Base-by-base conservation (phyloP, 139 green algal genomes). In the Chlamydomonas applanata region DNA sequence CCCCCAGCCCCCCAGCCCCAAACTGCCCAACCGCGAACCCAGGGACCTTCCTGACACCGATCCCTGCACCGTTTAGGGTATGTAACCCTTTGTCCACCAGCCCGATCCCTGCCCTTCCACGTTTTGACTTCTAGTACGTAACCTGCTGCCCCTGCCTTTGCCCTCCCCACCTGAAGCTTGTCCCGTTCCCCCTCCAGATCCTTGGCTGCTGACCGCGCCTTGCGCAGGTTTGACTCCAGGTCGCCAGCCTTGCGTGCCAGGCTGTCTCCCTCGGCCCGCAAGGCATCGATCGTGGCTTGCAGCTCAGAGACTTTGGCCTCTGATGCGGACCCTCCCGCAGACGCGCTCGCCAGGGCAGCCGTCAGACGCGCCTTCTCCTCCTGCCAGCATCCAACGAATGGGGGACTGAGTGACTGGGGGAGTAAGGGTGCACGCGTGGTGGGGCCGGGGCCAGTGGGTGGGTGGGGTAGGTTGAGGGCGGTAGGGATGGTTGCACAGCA, bases 191-290 rank as follows among this genome's bases (percentile, higher is more conserved):
- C 61, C 70, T 83, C 83, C n/a, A 76, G 24, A 19, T 78, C 72
- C 53, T 57, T 33, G 59, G 44, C 36, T 36, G 79, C 70, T 24
- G 45, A 59, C 13, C 92, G 76, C 56, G 96, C 83, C 85, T 93
- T 91, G 71, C 91, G 91, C 44, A 95, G 89, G 24, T 67, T 80
- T 44, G 66, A 79, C 73, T 97, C 92, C 69, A 92, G 79, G 40
- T 91, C 85, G 69, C 92, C 61, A 74, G 94, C 89, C 80, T 95
- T 94, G 57, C 89, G 92, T 74, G 83, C 88, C 56, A 95, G 83
- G 73, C 73, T 71, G 72, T 94, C 85, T 14, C 93, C 92, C 76
- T 97, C 92, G 7, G 64, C 36, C 20, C 64, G 25, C 67, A 62
- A 20, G 4, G 20, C 36, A 4, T 59, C 22, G 35, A 59, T 66